phyloP scores from a whole-genome alignment of 2,329 filamentous ascomycete species.

The Sordariomycetes sp. region DNA sequence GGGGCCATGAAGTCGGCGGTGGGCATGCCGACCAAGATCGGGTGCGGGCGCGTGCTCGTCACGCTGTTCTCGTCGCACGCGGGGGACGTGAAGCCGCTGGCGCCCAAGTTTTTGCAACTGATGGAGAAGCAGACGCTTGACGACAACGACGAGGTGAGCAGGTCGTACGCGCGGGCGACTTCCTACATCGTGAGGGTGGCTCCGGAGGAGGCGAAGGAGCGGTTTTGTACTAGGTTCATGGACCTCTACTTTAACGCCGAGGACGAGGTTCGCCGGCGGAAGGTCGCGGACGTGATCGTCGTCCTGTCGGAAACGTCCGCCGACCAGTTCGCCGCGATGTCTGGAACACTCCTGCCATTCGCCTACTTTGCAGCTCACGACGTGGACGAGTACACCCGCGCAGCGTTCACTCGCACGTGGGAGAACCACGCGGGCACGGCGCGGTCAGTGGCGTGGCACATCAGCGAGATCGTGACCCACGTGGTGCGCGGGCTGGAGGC shows the following conservation, averaged over 20 bases:
- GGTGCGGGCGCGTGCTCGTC: conserved; percentile 74
- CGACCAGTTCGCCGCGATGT: conserved; percentile 74
- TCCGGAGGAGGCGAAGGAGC: conserved; percentile 34
- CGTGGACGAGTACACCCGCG: conserved; percentile 64
- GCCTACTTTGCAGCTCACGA: conserved; percentile 84
- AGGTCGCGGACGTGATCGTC: conserved; percentile 73
- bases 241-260: conserved; percentile 74
- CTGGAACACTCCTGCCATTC: conserved; percentile 69
- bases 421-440: conserved; percentile 79
- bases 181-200: conserved; percentile 69
- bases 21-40: conserved; percentile 88
- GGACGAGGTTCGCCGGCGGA: conserved; percentile 62
- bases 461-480: conserved; percentile 68
- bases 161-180: conserved; percentile 75
- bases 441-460: conserved; percentile 71
- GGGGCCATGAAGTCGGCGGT: conserved; percentile 75
- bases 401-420: conserved; percentile 81
- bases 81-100: conserved; percentile 63
- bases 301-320: conserved; percentile 78
- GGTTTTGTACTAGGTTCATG: conserved; percentile 43
- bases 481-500: conserved; percentile 61
- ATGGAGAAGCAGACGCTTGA: conserved; percentile 78
- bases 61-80: conserved; percentile 75
- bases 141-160: conserved; percentile 86
- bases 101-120: conserved; percentile 64